Evolutionary conservation across 2,329 filamentous ascomycete genomes (phyloP), one percentile per base, ranked within the genome.

Genomic region (Diaporthe amygdali): DNA sequence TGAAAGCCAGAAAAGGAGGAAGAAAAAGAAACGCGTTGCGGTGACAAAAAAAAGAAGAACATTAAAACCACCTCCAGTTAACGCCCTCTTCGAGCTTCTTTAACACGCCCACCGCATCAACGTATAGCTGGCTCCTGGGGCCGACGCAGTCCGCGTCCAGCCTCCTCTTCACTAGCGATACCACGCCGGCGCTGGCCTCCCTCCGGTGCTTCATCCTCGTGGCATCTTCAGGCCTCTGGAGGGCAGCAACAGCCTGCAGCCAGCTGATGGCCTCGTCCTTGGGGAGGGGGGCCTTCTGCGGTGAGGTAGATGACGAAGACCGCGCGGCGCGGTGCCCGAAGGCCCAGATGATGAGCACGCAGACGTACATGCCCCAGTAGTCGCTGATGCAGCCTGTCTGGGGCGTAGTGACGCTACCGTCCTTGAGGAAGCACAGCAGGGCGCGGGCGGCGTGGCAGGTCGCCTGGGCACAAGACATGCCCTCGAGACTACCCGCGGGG

Each of bases 341-440:
- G 1, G 88, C 87, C 89, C 89, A 91, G 80, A 86, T 89, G 74
- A 91, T 87, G 63, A 91, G 82, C 9, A 87, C 82, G 73, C 87
- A 89, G 9, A 87, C 85, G 75, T 90, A 90, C 61, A 90, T 75
- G 39, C 81, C 84, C 87, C 87, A 89, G 75, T 87, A 88, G 73
- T 87, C 83, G 2, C 84, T 85, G 51, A 89, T 80, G 66, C 85
- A 82, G 22, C 73, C 76, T 70, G 79, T 77, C 75, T 76, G 77
- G 56, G 72, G 64, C 47, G 51, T 67, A 51, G 25, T 30, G 46
- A 63, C 71, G 70, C 22, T 55, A 39, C 37, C 72, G 15, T 81
- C 73, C 12, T 78, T 75, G 30, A 90, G 78, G 69, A 85, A 88
- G 20, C 76, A 77, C n/a, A 84, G 79, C 3, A 90, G 81, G 5